phyloP scores from a whole-genome alignment of 768 basidiomycete species.

The Hypholoma fasciculare region DNA sequence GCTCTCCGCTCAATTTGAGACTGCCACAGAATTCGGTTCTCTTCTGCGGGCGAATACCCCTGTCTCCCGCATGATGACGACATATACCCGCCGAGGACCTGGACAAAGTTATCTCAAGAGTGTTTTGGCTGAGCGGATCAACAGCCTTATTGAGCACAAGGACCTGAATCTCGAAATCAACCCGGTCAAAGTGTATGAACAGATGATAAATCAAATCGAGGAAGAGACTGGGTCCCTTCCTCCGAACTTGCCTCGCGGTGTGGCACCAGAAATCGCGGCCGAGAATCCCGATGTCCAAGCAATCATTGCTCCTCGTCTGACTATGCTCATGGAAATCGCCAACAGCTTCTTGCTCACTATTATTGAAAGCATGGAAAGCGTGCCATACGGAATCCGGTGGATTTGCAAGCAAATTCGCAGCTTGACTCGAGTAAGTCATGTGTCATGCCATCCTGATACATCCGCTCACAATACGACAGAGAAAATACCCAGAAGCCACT shows the following conservation, averaged over 20 bases:
- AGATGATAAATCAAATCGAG: constrained; percentile 99
- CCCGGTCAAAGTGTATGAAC: constrained; percentile 98
- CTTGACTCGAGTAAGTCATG: constrained; percentile 77
- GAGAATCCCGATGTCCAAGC: constrained; percentile 96
- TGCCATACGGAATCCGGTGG: constrained; percentile 99
- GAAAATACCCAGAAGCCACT: constrained; percentile 98
- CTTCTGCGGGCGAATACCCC: constrained; percentile 98
- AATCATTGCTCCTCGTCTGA: constrained; percentile 94
- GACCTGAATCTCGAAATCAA: constrained; percentile 99
- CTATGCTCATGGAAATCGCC: constrained; percentile 99
- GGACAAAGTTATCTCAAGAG: constrained; percentile 98
- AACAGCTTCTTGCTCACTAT: constrained; percentile 97
- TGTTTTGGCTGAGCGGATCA: constrained; percentile 96
- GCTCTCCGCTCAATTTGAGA: constrained; percentile 98
- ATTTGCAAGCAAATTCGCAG: constrained; percentile 99
- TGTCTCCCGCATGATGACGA: constrained; percentile 99
- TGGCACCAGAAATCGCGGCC: constrained; percentile 91
- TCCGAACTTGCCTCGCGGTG: constrained; percentile 87
- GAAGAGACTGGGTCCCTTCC: constrained; percentile 95
- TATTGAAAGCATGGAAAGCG: constrained; percentile 97
- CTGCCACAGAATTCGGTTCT: constrained; percentile 98
- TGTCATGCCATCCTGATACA: background rate
- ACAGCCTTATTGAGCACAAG: constrained; percentile 98
- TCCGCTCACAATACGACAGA: constrained; percentile 42
- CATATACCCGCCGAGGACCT: constrained; percentile 97